Conservation (phyloP, 768 basidiomycete genomes). For the Lactarius quietus region DNA sequence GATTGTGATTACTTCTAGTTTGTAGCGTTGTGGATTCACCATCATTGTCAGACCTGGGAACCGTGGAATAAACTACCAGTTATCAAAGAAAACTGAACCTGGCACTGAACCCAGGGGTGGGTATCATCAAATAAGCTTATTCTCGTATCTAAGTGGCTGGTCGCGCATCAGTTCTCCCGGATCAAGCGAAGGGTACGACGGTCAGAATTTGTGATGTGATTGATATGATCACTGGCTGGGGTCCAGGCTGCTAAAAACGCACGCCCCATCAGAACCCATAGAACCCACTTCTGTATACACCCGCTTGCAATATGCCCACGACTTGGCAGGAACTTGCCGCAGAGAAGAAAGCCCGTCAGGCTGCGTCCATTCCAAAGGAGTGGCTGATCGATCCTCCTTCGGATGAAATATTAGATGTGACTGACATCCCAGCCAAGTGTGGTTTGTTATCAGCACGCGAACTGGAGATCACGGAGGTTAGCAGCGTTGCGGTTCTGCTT, state of each 20-base stretch:
- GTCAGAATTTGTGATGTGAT: no score
- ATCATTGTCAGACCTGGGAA: no score
- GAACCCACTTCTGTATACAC: not conserved
- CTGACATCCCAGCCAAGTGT: slow-evolving; percentile 49
- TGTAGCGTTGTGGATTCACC: no score
- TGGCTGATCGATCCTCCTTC: slow-evolving; percentile 55
- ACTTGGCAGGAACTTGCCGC: slow-evolving; percentile 20
- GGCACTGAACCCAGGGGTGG: no score
- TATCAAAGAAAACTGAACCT: no score
- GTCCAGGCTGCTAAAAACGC: not conserved
- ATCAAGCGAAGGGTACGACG: no score
- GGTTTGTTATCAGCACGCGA: slow-evolving; percentile 56
- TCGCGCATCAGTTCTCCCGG: no score
- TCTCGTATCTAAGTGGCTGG: no score
- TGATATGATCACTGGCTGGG: no score
- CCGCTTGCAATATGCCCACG: slow-evolving; percentile 9
- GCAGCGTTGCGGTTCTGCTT: slow-evolving; percentile 46
- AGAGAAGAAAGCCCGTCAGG: slow-evolving; percentile 37
- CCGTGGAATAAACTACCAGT: no score
- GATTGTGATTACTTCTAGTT: no score
- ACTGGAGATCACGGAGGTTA: slow-evolving; percentile 56
- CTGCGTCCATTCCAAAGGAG: slow-evolving; percentile 55
- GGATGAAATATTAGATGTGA: slow-evolving; percentile 47
- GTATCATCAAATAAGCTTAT: no score
- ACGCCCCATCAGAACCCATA: not conserved